These are phyloP conservation scores for Tricladium varicosporioides DNA, from an alignment of 2,329 filamentous ascomycete genomes.

Conservation along the genomic window DNA sequence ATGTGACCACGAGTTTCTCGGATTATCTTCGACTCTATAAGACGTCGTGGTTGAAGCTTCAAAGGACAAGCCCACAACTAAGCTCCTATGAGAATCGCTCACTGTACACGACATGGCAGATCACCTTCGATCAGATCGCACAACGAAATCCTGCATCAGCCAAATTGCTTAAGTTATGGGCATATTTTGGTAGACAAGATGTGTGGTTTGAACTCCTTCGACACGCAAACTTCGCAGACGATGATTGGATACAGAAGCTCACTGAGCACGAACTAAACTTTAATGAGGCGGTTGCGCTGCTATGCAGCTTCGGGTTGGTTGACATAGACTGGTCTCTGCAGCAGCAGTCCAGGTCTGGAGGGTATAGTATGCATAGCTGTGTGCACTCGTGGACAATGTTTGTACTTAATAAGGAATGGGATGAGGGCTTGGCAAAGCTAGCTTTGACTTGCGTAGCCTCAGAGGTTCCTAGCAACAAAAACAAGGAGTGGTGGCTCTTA, in stretches of 20 bases:
- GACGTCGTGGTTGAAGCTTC: constrained; percentile 15
- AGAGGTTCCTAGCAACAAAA: neutral
- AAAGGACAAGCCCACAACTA: constrained; percentile 10
- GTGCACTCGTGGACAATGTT: neutral
- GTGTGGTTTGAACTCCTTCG: constrained; percentile 44
- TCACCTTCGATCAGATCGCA: constrained; percentile 39
- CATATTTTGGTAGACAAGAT: constrained; percentile 42
- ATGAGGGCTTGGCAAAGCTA: neutral
- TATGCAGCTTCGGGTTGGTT: neutral
- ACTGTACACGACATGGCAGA: constrained; percentile 32
- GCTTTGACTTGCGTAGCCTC: neutral
- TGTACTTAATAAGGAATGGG: neutral
- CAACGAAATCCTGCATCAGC: constrained; percentile 27
- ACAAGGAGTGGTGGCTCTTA: neutral
- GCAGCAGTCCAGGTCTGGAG: neutral
- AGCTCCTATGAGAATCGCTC: constrained; percentile 18
- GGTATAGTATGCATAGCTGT: neutral
- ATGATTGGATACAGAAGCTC: constrained; percentile 21
- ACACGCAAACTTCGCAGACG: constrained; percentile 15
- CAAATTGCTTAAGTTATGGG: constrained; percentile 40
- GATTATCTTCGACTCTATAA: constrained; percentile 22
- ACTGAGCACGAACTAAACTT: too few relatives aligned
- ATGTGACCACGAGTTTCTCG: constrained; percentile 11
- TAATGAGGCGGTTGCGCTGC: neutral
- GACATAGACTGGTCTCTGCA: neutral